Percentiles rank a stretch among this genome's conserved stretches.
Conservation (phyloP, 495 filamentous ascomycete genomes). For the Daldinia concentrica region DNA sequence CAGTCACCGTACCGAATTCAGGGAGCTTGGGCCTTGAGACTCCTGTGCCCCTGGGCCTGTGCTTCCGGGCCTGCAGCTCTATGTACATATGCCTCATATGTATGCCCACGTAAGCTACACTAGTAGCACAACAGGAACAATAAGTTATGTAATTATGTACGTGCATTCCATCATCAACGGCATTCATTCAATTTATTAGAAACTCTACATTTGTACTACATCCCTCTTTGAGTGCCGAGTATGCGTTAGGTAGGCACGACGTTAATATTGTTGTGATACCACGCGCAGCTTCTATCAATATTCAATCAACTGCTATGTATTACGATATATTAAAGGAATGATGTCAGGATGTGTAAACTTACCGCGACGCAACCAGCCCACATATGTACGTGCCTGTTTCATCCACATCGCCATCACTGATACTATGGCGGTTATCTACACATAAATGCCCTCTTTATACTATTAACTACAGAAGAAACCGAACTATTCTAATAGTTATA, state of each 20-base stretch:
- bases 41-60: slow-evolving; percentile 16
- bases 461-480: not conserved
- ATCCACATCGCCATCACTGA: not conserved
- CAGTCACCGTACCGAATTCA: not conserved
- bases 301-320: not conserved
- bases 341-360: not conserved
- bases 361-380: not conserved
- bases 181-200: slow-evolving; percentile 20
- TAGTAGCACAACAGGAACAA: not conserved
- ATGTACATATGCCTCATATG: not conserved
- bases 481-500: not conserved
- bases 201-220: not conserved
- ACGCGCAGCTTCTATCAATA: not conserved
- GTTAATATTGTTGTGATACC: not conserved
- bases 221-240: not conserved
- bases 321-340: not conserved
- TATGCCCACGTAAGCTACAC: not conserved
- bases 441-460: not conserved
- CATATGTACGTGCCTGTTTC: slow-evolving; percentile 5
- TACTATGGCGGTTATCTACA: not conserved
- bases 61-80: slow-evolving; percentile 6
- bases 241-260: not conserved
- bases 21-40: not conserved
- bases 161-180: not conserved
- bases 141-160: not conserved